Evolutionary conservation across 2,329 filamentous ascomycete genomes (phyloP).

Genomic region (Calonectria henricotiae): DNA sequence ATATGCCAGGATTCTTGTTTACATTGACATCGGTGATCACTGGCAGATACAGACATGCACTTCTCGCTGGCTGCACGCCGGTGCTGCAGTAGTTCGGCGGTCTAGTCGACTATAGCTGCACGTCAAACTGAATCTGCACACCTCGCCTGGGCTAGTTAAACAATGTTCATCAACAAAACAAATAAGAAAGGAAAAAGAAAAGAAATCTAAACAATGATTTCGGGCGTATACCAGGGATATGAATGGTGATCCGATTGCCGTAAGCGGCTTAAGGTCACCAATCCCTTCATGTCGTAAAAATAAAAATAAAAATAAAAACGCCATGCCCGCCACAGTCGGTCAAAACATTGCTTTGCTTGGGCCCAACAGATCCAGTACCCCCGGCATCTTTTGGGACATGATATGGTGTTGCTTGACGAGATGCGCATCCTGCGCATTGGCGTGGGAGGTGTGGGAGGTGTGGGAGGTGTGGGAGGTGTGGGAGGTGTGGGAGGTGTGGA

Average conservation of each 20-base stretch:
- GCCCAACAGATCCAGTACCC: neutral
- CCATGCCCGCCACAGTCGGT: constrained; percentile 42
- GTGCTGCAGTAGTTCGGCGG: constrained; percentile 29
- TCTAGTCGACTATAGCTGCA: constrained; percentile 23
- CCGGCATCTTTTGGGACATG: neutral
- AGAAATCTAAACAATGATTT: constrained; percentile 6
- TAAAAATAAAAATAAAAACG: constrained; percentile 11
- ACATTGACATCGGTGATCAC: constrained; percentile 27
- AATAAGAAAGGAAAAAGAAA: neutral
- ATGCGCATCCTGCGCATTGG: constrained; percentile 1
- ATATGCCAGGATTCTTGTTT: constrained; percentile 26
- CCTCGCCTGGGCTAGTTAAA: constrained; percentile 1
- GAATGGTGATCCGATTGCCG: constrained; percentile 43
- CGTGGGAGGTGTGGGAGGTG: neutral
- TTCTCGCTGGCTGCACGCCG: constrained; percentile 23
- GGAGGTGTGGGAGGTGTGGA: constrained; percentile 1
- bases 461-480: neutral
- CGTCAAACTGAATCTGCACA: constrained; percentile 28
- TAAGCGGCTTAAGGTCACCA: constrained; percentile 21
- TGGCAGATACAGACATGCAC: constrained; percentile 21
- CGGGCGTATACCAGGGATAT: constrained; percentile 37
- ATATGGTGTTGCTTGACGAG: constrained; percentile 2
- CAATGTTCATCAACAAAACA: constrained; percentile 11
- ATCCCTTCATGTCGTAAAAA: constrained; percentile 18
- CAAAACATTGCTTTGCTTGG: constrained; percentile 40